Evolutionary conservation across 2,329 filamentous ascomycete species (phyloP).

Genomic region (Phymatotrichopsis omnivora): DNA sequence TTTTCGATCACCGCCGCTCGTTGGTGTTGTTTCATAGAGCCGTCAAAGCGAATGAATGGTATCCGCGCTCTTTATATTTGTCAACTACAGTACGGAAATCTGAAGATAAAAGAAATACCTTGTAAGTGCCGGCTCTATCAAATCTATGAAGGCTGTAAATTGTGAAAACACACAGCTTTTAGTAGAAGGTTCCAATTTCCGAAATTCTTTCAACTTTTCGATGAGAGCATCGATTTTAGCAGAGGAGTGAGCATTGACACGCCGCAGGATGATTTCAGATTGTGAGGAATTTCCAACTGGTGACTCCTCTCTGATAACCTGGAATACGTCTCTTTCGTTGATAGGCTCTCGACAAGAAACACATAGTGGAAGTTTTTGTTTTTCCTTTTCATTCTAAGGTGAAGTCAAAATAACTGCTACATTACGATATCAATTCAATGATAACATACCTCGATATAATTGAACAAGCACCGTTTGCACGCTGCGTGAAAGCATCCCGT

Average conservation of each 20-base stretch:
- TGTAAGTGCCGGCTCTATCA: constrained; percentile 72
- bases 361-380: constrained; percentile 65
- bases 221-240: constrained; percentile 81
- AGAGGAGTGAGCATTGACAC: constrained; percentile 59
- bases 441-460: constrained; percentile 58
- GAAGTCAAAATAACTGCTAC: not conserved
- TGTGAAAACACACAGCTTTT: constrained; percentile 95
- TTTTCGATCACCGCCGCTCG: constrained; percentile 66
- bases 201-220: constrained; percentile 59
- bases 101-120: constrained; percentile 36
- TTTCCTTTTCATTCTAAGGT: constrained; percentile 59
- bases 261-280: constrained; percentile 49
- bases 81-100: no score
- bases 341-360: constrained; percentile 83
- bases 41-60: constrained; percentile 77
- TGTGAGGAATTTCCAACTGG: not conserved
- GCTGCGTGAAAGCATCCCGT: constrained; percentile 97
- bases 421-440: no score
- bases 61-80: constrained; percentile 44
- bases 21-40: constrained; percentile 75
- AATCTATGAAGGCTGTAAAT: constrained; percentile 89
- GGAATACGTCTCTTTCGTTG: constrained; percentile 75
- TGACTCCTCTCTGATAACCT: constrained; percentile 59
- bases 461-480: constrained; percentile 84
- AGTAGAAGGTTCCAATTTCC: constrained; percentile 52